phyloP scores from a whole-genome alignment of 768 basidiomycete species.

The Boletus fagicola region DNA sequence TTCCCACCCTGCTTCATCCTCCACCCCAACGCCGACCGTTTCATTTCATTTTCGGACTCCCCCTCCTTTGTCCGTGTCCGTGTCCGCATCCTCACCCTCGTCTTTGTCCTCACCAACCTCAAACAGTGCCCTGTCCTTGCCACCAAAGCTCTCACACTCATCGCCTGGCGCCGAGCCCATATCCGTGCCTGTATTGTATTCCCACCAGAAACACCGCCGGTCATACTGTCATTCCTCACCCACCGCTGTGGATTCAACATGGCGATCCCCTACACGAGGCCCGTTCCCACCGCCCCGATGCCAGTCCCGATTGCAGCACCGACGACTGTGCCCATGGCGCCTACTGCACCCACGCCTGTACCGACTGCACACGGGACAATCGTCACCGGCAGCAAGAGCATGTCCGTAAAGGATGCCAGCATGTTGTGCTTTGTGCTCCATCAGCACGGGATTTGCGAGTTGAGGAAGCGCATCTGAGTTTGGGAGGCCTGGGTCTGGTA shows the following conservation, averaged over 20 bases:
- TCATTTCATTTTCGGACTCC: neutral
- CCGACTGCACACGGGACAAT: conserved; percentile 86
- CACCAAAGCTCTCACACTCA: conserved; percentile 24
- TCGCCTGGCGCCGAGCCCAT: neutral
- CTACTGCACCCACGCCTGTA: conserved; percentile 66
- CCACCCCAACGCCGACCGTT: neutral
- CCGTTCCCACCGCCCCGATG: conserved; percentile 56
- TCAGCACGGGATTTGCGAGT: conserved; percentile 85
- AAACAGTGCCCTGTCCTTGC: conserved; percentile 44
- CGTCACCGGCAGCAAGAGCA: conserved; percentile 89
- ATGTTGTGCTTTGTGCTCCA: conserved; percentile 95
- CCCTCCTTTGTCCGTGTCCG: conserved; percentile 16
- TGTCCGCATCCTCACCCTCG: conserved; percentile 3
- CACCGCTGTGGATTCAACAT: conserved; percentile 91
- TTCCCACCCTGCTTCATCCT: conserved; percentile 28
- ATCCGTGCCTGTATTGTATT: neutral
- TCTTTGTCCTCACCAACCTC: conserved; percentile 46
- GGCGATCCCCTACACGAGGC: conserved; percentile 78
- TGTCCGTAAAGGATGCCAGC: conserved; percentile 85
- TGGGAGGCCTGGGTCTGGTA: conserved; percentile 2
- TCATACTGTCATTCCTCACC: conserved; percentile 57
- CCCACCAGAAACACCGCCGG: neutral
- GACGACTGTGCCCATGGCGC: conserved; percentile 68
- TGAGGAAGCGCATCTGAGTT: conserved; percentile 61
- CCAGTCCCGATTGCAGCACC: conserved; percentile 56